Base-by-base conservation (phyloP, 1,284 basidiomycete genomes). In the Hemileia vastatrix region DNA sequence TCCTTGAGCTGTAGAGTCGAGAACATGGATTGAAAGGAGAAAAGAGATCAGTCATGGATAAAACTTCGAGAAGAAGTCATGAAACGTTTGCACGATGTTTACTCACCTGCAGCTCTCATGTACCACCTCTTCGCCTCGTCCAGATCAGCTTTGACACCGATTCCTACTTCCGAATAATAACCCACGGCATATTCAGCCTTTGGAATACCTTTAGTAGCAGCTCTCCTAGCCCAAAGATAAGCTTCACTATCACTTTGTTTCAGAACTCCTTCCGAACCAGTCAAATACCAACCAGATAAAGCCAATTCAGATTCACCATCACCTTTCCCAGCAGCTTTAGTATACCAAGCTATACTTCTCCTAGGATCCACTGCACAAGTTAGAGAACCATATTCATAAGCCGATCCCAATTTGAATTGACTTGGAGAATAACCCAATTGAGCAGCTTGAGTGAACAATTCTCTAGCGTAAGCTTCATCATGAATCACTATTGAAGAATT, bases 101-200 rank as follows among this genome's bases (percentile, higher is more conserved):
- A 62, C 65, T 64, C 45, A 66, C 67, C 69, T 3, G 75, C 73
- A 1, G 74, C 74, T 48, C 95, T 84, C 89, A 95, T 94, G 77
- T 99, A 99, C 93, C 94, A 98, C 70, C 89, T 82, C 78, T 95
- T 97, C 18, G 95, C 92, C 75, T 94, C 87, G 67, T 97, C 95
- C 49, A 92, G 77, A 72, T 99, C 93, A 71, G 90, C 87, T 78
- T 92, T 92, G 72, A 96, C 88, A 23, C 95, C 95, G 70, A 99
- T 99, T 3, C 94, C 95, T 23, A 95, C 88, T 76, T 99, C 95
- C 0, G 89, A 87, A 76, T 98, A 98, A 77, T 98, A 64, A 3
- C 67, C 92, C 80, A 50, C 93, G 87, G 95, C 95, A 94, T 64
- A 99, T 68, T 79, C 78, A 4, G 78, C 78, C 57, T 79, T 79